Percentiles rank a stretch among this genome's conserved stretches.
Evolutionary conservation across 371 early-diverging fungal genomes (phyloP).

Genomic region (Mortierella sp.): DNA sequence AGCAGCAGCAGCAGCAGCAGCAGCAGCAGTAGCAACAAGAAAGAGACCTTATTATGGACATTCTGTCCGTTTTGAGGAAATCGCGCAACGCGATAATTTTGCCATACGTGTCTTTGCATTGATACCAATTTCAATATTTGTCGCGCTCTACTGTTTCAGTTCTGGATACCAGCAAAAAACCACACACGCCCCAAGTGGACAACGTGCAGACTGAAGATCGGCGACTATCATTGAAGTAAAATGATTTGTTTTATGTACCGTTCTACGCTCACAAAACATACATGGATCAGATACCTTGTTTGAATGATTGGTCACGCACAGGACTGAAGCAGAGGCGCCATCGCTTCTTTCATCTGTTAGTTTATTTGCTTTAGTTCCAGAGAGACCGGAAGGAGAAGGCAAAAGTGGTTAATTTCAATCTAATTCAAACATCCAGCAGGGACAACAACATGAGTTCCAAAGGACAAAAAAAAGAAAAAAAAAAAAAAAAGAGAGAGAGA

Average conservation of each 20-base stretch:
- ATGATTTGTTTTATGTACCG: not conserved
- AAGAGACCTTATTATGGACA: too few relatives aligned
- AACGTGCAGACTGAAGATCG: not conserved
- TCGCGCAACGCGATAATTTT: too few relatives aligned
- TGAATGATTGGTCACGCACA: conserved; percentile 1
- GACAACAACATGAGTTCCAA: not conserved
- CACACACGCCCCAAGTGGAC: too few relatives aligned
- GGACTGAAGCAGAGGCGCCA: conserved; percentile 6
- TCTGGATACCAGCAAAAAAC: too few relatives aligned
- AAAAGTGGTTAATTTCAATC: conserved; percentile 7
- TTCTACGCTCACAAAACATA: not conserved
- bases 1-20: too few relatives aligned
- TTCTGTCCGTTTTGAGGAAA: too few relatives aligned
- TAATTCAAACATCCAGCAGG: conserved; percentile 6
- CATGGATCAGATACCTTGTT: conserved; percentile 6
- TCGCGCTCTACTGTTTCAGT: too few relatives aligned
- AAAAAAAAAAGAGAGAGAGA: not conserved
- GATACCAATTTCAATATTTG: too few relatives aligned
- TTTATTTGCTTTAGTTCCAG: conserved; percentile 4
- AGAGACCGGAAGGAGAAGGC: not conserved
- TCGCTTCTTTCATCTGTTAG: conserved; percentile 9
- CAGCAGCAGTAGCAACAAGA: too few relatives aligned
- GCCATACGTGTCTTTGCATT: too few relatives aligned
- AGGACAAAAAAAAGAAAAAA: not conserved
- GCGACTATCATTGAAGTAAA: not conserved